phyloP scores from a whole-genome alignment of 306 rosid genomes.

The Ormosia semicastrata region DNA sequence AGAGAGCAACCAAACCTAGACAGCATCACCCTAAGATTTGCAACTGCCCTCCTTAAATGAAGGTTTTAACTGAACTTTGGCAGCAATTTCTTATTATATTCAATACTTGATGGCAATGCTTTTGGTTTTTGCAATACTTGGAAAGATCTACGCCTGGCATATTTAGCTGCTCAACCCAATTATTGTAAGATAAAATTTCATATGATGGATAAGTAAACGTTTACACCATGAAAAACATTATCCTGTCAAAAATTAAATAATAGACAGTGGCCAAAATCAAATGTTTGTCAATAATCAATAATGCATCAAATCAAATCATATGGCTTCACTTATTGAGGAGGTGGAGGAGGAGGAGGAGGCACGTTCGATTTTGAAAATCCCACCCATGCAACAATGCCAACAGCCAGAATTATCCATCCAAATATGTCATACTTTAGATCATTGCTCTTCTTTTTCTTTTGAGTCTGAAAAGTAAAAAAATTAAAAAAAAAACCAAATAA shows the following conservation, averaged over 20 bases:
- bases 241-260: slow-evolving; percentile 5
- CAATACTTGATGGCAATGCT: background rate
- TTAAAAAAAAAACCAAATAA: background rate
- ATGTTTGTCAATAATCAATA: slow-evolving; percentile 25
- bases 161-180: background rate
- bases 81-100: background rate
- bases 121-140: background rate
- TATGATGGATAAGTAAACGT: slow-evolving; percentile 15
- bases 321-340: slow-evolving; percentile 42
- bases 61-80: background rate
- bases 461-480: slow-evolving; percentile 25
- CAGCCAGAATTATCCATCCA: slow-evolving; percentile 67
- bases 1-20: background rate
- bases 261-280: background rate
- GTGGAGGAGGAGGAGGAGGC: slow-evolving; percentile 41
- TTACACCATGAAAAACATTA: slow-evolving; percentile 15
- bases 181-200: background rate
- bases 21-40: background rate
- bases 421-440: slow-evolving; percentile 56
- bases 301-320: slow-evolving; percentile 26
- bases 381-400: slow-evolving; percentile 67
- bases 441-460: slow-evolving; percentile 55
- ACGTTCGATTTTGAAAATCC: slow-evolving; percentile 58
- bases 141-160: background rate
- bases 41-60: background rate